These are phyloP conservation scores for Mycocalia duriaeana DNA, from an alignment of 1,284 basidiomycete genomes.

Conservation along the genomic window DNA sequence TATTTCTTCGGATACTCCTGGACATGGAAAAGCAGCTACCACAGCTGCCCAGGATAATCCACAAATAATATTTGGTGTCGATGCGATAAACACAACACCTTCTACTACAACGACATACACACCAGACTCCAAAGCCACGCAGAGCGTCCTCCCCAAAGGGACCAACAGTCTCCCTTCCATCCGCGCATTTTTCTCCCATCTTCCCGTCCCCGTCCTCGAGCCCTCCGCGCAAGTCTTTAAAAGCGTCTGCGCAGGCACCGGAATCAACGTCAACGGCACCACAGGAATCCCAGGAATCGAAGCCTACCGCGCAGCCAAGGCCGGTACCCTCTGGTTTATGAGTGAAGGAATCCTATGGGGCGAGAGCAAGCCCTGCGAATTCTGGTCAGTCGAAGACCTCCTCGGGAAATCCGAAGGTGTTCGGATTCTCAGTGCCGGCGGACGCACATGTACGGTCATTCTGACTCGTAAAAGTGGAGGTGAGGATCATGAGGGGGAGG, in stretches of 20 bases:
- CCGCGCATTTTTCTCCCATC: constrained; percentile 46
- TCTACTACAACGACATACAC: constrained; percentile 38
- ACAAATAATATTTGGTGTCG: constrained; percentile 62
- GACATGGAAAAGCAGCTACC: constrained; percentile 29
- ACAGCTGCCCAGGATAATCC: constrained; percentile 25
- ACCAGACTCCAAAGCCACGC: constrained; percentile 13
- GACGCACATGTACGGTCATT: constrained; percentile 61
- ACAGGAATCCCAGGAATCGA: constrained; percentile 54
- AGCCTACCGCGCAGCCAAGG: constrained; percentile 64
- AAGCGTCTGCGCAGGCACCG: constrained; percentile 38
- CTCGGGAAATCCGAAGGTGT: constrained; percentile 48
- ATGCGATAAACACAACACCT: constrained; percentile 40
- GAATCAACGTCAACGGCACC: constrained; percentile 31
- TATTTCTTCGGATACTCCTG: constrained; percentile 44
- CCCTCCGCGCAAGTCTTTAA: constrained; percentile 50
- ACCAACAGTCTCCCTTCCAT: constrained; percentile 43
- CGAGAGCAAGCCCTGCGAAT: constrained; percentile 68
- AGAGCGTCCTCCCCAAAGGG: constrained; percentile 37
- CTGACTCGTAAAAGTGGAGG: constrained; percentile 39
- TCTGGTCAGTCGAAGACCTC: constrained; percentile 63
- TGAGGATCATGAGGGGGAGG: constrained; percentile 16
- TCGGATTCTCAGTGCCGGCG: constrained; percentile 57
- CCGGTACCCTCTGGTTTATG: constrained; percentile 69
- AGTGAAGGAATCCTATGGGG: constrained; percentile 65
- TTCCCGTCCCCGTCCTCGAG: constrained; percentile 41